These are phyloP conservation scores for Heliamphora exappendiculata DNA, from an alignment of 148 eudicot genomes.

Conservation along the genomic window DNA sequence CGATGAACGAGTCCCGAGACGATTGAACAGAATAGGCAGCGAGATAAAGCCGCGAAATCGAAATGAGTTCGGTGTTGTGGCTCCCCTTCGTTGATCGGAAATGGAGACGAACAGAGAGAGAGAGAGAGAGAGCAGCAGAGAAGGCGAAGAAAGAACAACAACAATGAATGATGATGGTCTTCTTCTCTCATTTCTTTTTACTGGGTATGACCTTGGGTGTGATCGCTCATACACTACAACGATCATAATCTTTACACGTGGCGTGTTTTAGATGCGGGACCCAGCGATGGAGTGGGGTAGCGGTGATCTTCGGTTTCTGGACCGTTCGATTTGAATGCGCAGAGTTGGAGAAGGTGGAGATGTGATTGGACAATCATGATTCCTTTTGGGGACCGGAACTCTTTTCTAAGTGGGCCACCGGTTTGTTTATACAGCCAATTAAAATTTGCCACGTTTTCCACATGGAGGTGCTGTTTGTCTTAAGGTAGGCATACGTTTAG, in stretches of 20 bases:
- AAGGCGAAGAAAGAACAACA: conserved; percentile 2
- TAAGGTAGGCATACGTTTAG: no score
- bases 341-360: neutral
- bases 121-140: conserved; percentile 15
- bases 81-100: neutral
- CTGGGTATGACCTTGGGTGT: conserved; percentile 8
- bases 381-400: neutral
- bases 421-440: neutral
- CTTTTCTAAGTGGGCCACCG: neutral
- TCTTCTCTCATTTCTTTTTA: conserved; percentile 9
- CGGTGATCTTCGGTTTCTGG: neutral
- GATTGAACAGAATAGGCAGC: neutral
- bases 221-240: neutral
- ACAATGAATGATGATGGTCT: conserved; percentile 14
- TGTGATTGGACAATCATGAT: neutral
- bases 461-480: no score
- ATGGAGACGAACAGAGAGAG: neutral
- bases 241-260: neutral
- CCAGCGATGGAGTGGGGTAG: neutral
- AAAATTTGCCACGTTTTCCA: neutral
- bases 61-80: neutral
- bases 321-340: neutral
- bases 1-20: neutral
- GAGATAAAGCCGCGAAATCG: neutral
- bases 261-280: neutral